phyloP scores from a whole-genome alignment of 176 grass and related monocot species.

The Aegilops longissima region DNA sequence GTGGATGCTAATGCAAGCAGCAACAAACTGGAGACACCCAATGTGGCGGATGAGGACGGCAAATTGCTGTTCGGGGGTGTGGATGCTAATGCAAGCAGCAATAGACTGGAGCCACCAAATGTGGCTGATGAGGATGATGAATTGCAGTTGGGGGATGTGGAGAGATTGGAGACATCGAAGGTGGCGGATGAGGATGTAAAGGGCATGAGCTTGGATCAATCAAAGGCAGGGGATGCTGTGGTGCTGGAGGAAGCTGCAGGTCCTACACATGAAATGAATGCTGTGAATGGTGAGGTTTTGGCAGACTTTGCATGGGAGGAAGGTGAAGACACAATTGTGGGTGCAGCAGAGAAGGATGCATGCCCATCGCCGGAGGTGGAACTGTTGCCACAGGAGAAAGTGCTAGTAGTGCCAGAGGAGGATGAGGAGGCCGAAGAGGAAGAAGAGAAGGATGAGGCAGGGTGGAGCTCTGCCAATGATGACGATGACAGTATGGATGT shows the following conservation, averaged over 20 bases:
- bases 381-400: conserved; percentile 19
- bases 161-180: not conserved
- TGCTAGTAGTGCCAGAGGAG: conserved; percentile 27
- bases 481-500: conserved; percentile 39
- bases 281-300: not conserved
- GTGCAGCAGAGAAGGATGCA: conserved; percentile 21
- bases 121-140: no score
- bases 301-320: not conserved
- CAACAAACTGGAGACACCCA: no score
- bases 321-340: not conserved
- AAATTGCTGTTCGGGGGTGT: no score
- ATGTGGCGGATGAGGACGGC: no score
- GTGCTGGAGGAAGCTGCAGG: conserved; percentile 13
- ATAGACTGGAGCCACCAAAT: no score
- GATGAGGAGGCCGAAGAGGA: not conserved
- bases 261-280: not conserved
- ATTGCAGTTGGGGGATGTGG: no score
- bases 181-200: not conserved
- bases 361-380: conserved; percentile 17
- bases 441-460: conserved; percentile 42
- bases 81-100: no score
- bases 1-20: no score
- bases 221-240: not conserved
- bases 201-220: not conserved
- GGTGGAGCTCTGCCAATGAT: conserved; percentile 34